Evolutionary conservation across 768 basidiomycete genomes (phyloP), one percentile per base, ranked within the genome.

Genomic region (Suillus weaverae): DNA sequence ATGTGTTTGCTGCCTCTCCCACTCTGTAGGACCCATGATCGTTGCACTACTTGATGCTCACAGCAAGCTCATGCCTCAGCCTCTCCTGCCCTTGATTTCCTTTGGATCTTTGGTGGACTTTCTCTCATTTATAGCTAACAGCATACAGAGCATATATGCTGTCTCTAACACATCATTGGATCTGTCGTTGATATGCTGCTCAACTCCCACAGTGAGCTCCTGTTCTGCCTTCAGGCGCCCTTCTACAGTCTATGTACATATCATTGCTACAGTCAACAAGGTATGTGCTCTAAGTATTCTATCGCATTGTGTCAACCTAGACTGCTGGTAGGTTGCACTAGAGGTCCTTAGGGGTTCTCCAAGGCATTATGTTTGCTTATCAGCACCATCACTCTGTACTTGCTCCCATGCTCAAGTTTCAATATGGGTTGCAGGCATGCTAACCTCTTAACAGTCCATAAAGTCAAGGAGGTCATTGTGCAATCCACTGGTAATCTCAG

Each of bases 171-270:
- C n/a, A n/a, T n/a, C n/a, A n/a, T n/a, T n/a, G n/a, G n/a, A n/a
- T n/a, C n/a, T n/a, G n/a, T n/a, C n/a, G n/a, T n/a, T n/a, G n/a
- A n/a, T n/a, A n/a, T n/a, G n/a, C n/a, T n/a, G n/a, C n/a, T n/a
- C n/a, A n/a, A n/a, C n/a, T n/a, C n/a, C n/a, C 5, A 1, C 4
- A 44, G 44, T 10, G 8, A 44, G 44, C n/a, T 44, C 20, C 44
- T 44, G n/a, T 1, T 4, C 2, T n/a, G 10, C 0, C 44, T 10
- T 46, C 10, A n/a, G n/a, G n/a, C n/a, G n/a, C n/a, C n/a, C n/a
- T n/a, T n/a, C n/a, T n/a, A n/a, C n/a, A n/a, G n/a, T n/a, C n/a
- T n/a, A n/a, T n/a, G n/a, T n/a, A n/a, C n/a, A n/a, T n/a, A n/a
- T 46, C 44, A 46, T 22, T 11, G 9, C n/a, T 46, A 46, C 11